Conservation (phyloP, 176 grass and related monocot species). For the Phoenix dactylifera region DNA sequence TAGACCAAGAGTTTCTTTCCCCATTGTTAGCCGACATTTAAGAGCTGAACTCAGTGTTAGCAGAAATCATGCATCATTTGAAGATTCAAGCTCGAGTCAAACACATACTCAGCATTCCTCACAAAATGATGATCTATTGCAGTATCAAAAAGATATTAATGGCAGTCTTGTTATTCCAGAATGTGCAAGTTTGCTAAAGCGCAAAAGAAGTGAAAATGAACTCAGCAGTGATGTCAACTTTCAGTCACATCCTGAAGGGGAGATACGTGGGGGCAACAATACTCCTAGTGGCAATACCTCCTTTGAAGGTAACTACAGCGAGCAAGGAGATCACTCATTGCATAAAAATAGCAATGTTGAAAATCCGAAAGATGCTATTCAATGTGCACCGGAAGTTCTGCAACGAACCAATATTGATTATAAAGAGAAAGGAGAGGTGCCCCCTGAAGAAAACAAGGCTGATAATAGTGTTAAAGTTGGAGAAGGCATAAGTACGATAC, state of each 20-base stretch:
- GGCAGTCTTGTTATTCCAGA: constrained; percentile 20
- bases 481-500: neutral
- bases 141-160: neutral
- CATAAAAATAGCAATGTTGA: no score
- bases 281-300: constrained; percentile 8
- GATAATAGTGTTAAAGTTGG: constrained; percentile 1
- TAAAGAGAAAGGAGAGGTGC: no score
- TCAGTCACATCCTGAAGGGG: neutral
- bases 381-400: constrained; percentile 14
- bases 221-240: constrained; percentile 9
- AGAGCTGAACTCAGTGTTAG: constrained; percentile 42
- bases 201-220: constrained; percentile 64
- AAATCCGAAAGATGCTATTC: constrained; percentile 10
- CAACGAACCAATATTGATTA: neutral
- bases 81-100: constrained; percentile 22
- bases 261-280: constrained; percentile 2
- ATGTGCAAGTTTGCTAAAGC: constrained; percentile 35
- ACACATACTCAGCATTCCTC: neutral
- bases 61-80: constrained; percentile 21
- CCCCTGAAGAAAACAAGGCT: no score
- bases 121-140: neutral
- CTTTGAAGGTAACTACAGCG: constrained; percentile 10
- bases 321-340: constrained; percentile 21
- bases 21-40: constrained; percentile 76
- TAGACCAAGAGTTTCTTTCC: constrained; percentile 73